These are phyloP conservation scores for Adiantum capillusveneris DNA, from an alignment of 75 land plant species.

Conservation along the genomic window DNA sequence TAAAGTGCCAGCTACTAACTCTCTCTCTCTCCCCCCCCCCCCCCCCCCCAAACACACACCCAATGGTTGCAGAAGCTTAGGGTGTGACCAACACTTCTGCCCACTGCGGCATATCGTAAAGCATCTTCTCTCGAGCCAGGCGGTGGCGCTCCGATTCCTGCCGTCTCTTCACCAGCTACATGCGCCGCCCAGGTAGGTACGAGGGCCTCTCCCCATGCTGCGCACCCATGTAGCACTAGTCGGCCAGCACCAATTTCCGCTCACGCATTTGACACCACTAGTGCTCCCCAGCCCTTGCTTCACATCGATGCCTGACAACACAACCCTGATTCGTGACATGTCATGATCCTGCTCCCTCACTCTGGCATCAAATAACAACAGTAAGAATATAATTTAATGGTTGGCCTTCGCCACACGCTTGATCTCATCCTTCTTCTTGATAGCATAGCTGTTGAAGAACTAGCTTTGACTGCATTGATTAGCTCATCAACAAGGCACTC, in stretches of 20 bases:
- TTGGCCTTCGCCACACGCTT: slow-evolving; percentile 77
- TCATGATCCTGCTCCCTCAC: too few relatives aligned
- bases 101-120: slow-evolving; percentile 15
- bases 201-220: slow-evolving; percentile 36
- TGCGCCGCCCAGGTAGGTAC: slow-evolving; percentile 36
- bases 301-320: too few relatives aligned
- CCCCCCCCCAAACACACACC: too few relatives aligned
- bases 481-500: slow-evolving; percentile 64
- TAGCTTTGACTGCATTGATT: slow-evolving; percentile 60
- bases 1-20: too few relatives aligned
- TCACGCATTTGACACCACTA: too few relatives aligned
- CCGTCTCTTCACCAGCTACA: slow-evolving; percentile 27
- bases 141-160: slow-evolving; percentile 15
- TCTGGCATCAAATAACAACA: too few relatives aligned
- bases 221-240: not conserved
- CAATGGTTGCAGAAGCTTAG: slow-evolving; percentile 26
- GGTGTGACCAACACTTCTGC: slow-evolving; percentile 17
- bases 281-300: too few relatives aligned
- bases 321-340: too few relatives aligned
- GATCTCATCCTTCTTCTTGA: slow-evolving; percentile 78
- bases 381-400: slow-evolving; percentile 25
- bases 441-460: slow-evolving; percentile 59
- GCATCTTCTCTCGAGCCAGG: slow-evolving; percentile 21
- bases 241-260: too few relatives aligned
- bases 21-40: too few relatives aligned